phyloP scores from a whole-genome alignment of 2,329 filamentous ascomycete species.

The Acarospora socialis region DNA sequence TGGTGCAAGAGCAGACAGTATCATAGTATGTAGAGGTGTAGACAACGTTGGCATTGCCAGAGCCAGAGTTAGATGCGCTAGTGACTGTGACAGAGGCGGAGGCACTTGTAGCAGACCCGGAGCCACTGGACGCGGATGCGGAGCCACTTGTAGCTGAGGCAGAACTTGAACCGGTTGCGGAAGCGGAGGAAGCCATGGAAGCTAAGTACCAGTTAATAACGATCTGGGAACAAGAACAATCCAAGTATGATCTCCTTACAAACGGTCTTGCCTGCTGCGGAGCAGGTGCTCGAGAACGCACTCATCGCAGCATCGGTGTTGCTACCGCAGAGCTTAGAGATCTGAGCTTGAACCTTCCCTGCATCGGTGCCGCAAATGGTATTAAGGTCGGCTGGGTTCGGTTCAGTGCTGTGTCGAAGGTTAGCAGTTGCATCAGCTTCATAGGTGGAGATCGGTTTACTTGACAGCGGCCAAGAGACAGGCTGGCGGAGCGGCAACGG shows the following conservation, averaged over 20 bases:
- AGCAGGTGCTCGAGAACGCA: slow-evolving; percentile 26
- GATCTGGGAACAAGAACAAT: not conserved
- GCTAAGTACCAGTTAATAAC: slow-evolving; percentile 1
- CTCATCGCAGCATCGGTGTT: slow-evolving; percentile 22
- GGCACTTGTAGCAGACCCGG: not conserved
- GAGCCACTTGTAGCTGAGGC: slow-evolving; percentile 1
- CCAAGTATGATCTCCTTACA: slow-evolving; percentile 23
- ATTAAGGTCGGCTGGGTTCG: slow-evolving; percentile 25
- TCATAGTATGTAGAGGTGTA: slow-evolving; percentile 16
- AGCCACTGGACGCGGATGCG: slow-evolving; percentile 1
- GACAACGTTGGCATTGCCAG: slow-evolving; percentile 12
- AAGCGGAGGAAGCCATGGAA: slow-evolving; percentile 3
- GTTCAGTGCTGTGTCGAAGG: slow-evolving; percentile 19
- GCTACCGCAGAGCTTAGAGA: slow-evolving; percentile 23
- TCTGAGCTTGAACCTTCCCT: slow-evolving; percentile 23
- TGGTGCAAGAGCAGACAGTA: slow-evolving; percentile 15
- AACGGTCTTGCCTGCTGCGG: slow-evolving; percentile 25
- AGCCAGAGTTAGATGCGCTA: slow-evolving; percentile 4
- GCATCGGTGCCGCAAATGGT: slow-evolving; percentile 25
- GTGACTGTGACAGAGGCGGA: slow-evolving; percentile 3
- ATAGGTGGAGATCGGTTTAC: slow-evolving; percentile 22
- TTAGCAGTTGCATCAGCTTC: slow-evolving; percentile 12
- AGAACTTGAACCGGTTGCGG: slow-evolving; percentile 5
- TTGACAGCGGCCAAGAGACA: slow-evolving; percentile 38
- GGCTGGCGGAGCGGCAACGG: slow-evolving; percentile 31